phyloP scores from a whole-genome alignment of 2,329 filamentous ascomycete species.

The Leptographium galeiforme region DNA sequence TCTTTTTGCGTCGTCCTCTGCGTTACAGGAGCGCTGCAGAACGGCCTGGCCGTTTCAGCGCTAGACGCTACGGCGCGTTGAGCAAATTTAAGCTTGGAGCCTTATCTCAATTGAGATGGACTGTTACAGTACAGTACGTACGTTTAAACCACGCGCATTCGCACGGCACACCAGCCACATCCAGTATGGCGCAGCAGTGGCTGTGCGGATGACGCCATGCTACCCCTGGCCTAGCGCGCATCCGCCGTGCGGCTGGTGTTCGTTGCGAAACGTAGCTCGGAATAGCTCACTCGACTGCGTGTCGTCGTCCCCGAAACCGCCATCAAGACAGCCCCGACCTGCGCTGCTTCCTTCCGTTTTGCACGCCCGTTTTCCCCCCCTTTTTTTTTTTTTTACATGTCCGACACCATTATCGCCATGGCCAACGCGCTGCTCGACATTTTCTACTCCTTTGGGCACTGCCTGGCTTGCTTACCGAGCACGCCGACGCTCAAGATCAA shows the following conservation, averaged over 20 bases:
- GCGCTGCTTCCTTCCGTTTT: not conserved
- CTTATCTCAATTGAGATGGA: too few relatives aligned
- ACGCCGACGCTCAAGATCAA: conserved; percentile 94
- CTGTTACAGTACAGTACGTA: too few relatives aligned
- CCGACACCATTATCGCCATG: conserved; percentile 33
- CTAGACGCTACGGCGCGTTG: too few relatives aligned
- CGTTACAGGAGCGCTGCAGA: too few relatives aligned
- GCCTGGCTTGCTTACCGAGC: conserved; percentile 90
- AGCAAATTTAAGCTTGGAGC: too few relatives aligned
- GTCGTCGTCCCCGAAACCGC: too few relatives aligned
- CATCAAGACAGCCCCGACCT: too few relatives aligned
- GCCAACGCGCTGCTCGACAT: conserved; percentile 77
- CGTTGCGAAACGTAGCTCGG: not conserved
- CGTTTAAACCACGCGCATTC: too few relatives aligned
- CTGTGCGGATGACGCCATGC: not conserved
- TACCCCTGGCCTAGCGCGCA: not conserved
- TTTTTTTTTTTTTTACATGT: too few relatives aligned
- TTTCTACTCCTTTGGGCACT: conserved; percentile 84
- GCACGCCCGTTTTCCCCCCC: not conserved
- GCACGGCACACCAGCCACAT: not conserved
- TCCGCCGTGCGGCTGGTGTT: not conserved
- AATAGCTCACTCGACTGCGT: not conserved
- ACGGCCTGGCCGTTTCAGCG: too few relatives aligned
- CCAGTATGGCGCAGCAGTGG: not conserved
- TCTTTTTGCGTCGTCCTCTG: too few relatives aligned